Base-by-base conservation (phyloP, 192 early-diverging fungal genomes). In the Entomortierella lignicola region DNA sequence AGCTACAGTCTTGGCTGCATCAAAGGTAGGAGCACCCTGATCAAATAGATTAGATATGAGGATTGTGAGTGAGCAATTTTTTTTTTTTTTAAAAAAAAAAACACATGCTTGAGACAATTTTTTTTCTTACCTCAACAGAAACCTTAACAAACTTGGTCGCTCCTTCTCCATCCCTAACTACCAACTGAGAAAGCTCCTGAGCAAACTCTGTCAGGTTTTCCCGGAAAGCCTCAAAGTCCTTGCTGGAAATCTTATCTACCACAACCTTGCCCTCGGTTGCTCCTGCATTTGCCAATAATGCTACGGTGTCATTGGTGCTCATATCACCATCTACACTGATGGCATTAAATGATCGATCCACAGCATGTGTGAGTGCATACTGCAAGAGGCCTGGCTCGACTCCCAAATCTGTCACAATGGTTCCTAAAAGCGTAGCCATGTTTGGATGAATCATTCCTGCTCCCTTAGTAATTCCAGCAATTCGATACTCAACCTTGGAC, bases 401-500 rank as follows among this genome's bases (percentile, higher is more conserved):
- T 13, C 86, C 68, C 8, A 89, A 85, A 82, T 99, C 97, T 0
- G 97, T 99, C 54, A 94, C 94, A 15, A 98, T 84, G 18, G 91
- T 90, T 10, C 91, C 91, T 39, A 99, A 85, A 69, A 99, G 82
- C 8, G 97, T 99, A 17, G 96, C 97, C 97, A 99, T 99, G 82
- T 98, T 95, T 13, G 97, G 97, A 74, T 99, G 97, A 60, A 99
- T 97, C 97, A 97, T 97, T 12, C 97, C 97, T 6, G 97, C 97
- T 39, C 97, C 97, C 85, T 99, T 99, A 23, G 91, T 90, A 81
- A 97, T 96, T 20, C 97, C 97, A 0, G 96, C 96, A 87, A 99
- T 91, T n/a, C 90, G 80, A 61, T 91, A 95, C 8, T 69, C 61
- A 13, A 71, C 61, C 18, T 84, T 87, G 21, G 74, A 80, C 26